These are phyloP conservation scores for Inga laurina DNA, from an alignment of 306 rosid species.

Conservation along the genomic window DNA sequence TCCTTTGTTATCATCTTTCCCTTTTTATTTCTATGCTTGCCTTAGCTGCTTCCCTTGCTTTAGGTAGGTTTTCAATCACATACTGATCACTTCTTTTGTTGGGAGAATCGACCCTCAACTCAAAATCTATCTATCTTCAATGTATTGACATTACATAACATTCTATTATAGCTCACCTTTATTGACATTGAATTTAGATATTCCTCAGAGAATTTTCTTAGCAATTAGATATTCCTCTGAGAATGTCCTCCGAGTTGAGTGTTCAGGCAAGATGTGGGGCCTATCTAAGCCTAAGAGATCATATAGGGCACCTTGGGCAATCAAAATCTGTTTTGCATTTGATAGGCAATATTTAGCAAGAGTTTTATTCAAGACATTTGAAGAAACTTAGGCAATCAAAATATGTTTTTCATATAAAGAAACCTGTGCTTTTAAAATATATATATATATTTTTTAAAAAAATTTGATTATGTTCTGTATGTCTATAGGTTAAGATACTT, in stretches of 20 bases:
- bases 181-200: constrained; percentile 83
- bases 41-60: no score
- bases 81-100: background rate
- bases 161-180: constrained; percentile 47
- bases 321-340: constrained; percentile 84
- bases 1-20: background rate
- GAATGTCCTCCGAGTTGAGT: constrained; percentile 48
- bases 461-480: no score
- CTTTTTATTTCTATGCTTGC: no score
- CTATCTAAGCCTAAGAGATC: constrained; percentile 58
- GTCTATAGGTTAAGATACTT: no score
- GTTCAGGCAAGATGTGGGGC: constrained; percentile 51
- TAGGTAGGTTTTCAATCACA: background rate
- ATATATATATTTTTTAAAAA: no score
- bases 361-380: constrained; percentile 60
- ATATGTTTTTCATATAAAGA: no score
- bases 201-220: constrained; percentile 82
- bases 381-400: no score
- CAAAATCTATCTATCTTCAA: constrained; percentile 7
- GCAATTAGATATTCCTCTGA: constrained; percentile 38
- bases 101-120: constrained; percentile 6
- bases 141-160: background rate
- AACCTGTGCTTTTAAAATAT: no score
- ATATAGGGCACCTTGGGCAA: constrained; percentile 73
- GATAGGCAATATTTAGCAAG: constrained; percentile 73